Evolutionary conservation across 495 filamentous ascomycete species (phyloP), one percentile per base, ranked within the genome.

Genomic region (Tuber umbilicatum): DNA sequence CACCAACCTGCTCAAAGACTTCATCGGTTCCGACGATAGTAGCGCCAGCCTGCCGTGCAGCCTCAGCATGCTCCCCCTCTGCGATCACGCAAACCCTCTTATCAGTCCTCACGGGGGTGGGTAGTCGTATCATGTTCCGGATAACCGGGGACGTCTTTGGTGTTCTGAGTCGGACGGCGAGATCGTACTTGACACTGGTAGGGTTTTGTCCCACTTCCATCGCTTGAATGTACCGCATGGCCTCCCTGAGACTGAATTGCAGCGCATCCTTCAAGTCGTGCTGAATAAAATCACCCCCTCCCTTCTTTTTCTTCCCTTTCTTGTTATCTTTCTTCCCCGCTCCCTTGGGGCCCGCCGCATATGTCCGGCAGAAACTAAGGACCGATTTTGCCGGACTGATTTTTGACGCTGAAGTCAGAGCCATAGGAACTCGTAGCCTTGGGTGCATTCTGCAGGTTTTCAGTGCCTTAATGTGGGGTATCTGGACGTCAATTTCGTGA

Each of bases 141-240:
- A 99, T 86, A 3, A 93, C 89, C 9, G 93, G 90, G 4, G 93
- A 93, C 83, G 93, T 94, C 84, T 92, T 93, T 74, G 86, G 84
- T 2, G 94, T 91, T 78, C 90, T 89, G 70, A 99, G 81, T 79
- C 90, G 92, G 80, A 98, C 82, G 80, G 91, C 87, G 67, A 97
- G 80, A 81, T 98, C 95, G 86, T 99, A 99, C 84, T 97, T 98
- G 67, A 88, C 84, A 16, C 83, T 84, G 1, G 87, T 85, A 23
- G 91, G 92, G 42, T 91, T 88, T 37, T 86, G 88, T 78, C 95
- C 95, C 76, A 97, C 95, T 87, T 99, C 95, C 75, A 90, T 88
- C 50, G 95, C 95, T 73, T 92, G 91, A 79, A 98, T 88, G 80
- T 97, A 97, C 92, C 94, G 89, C 90, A 99, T 96, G 10, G 95